phyloP scores from a whole-genome alignment of 148 eudicot species.

The Dianthus caryophyllus region DNA sequence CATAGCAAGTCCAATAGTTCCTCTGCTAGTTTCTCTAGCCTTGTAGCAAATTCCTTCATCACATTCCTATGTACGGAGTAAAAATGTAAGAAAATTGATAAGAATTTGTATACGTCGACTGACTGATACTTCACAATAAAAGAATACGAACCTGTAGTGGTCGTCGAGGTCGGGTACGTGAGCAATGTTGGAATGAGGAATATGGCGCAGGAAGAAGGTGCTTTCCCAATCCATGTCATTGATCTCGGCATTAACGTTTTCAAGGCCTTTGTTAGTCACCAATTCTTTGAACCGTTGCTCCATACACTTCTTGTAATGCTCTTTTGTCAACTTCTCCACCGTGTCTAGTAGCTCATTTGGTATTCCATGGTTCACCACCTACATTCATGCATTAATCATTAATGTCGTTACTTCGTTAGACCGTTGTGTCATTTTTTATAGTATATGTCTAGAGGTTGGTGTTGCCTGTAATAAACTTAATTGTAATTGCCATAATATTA shows the following conservation, averaged over 20 bases:
- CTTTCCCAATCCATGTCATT: conserved; percentile 73
- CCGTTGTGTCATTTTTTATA: too few species aligned
- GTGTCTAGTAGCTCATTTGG: conserved; percentile 55
- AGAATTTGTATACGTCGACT: too few species aligned
- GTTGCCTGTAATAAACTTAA: too few species aligned
- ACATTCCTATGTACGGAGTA: conserved; percentile 44
- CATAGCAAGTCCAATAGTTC: conserved; percentile 63
- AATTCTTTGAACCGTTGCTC: conserved; percentile 61
- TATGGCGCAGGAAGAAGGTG: conserved; percentile 64
- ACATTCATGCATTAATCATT: not conserved
- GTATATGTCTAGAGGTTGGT: too few species aligned
- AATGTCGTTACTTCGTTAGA: too few species aligned
- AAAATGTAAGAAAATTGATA: too few species aligned
- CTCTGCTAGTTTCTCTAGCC: conserved; percentile 66
- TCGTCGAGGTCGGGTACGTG: conserved; percentile 60
- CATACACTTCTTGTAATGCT: conserved; percentile 63
- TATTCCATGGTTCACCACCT: conserved; percentile 73
- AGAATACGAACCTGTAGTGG: conserved; percentile 39
- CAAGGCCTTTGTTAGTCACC: conserved; percentile 52
- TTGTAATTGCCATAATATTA: too few species aligned
- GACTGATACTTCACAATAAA: too few species aligned
- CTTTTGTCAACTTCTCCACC: conserved; percentile 57
- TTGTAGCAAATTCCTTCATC: conserved; percentile 63
- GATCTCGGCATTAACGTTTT: conserved; percentile 44
- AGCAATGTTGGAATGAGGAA: conserved; percentile 53